Evolutionary conservation across 2,329 filamentous ascomycete genomes (phyloP).

Genomic region (Phymatotrichopsis omnivora): DNA sequence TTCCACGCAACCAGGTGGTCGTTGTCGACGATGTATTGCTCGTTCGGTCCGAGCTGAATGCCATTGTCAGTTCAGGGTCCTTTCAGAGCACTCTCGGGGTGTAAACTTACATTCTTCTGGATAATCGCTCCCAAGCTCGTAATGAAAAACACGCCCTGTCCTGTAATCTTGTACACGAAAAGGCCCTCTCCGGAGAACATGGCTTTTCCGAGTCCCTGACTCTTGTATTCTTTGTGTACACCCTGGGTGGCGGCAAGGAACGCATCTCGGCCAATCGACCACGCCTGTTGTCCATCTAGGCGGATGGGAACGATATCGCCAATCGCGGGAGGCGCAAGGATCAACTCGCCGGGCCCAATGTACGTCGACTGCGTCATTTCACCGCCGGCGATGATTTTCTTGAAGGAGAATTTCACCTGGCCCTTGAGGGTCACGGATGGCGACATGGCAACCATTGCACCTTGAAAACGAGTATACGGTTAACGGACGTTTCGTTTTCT

Average conservation of each 20-base stretch:
- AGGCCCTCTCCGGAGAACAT: constrained; percentile 90
- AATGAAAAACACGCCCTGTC: constrained; percentile 74
- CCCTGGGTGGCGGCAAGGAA: constrained; percentile 80
- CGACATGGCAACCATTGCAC: constrained; percentile 92
- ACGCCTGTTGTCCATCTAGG: constrained; percentile 59
- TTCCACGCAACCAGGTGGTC: constrained; percentile 96
- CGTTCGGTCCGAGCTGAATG: constrained; percentile 48
- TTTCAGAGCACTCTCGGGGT: not conserved
- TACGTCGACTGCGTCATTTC: constrained; percentile 70
- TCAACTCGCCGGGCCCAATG: constrained; percentile 81
- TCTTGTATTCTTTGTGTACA: constrained; percentile 78
- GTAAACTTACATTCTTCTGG: constrained; percentile 62
- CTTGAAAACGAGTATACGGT: constrained; percentile 33
- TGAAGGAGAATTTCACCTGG: constrained; percentile 72
- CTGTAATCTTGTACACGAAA: constrained; percentile 78
- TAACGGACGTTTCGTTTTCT: not conserved
- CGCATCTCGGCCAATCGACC: constrained; percentile 78
- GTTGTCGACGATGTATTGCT: constrained; percentile 88
- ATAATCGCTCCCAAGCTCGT: constrained; percentile 93
- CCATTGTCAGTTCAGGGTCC: constrained; percentile 9
- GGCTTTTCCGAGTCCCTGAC: constrained; percentile 75
- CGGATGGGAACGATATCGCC: constrained; percentile 79
- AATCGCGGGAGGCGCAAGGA: constrained; percentile 68
- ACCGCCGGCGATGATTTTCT: constrained; percentile 77
- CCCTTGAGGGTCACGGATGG: constrained; percentile 77